Evolutionary conservation across 2,329 filamentous ascomycete species (phyloP).

Genomic region (Davidsoniella neocaledoniae): DNA sequence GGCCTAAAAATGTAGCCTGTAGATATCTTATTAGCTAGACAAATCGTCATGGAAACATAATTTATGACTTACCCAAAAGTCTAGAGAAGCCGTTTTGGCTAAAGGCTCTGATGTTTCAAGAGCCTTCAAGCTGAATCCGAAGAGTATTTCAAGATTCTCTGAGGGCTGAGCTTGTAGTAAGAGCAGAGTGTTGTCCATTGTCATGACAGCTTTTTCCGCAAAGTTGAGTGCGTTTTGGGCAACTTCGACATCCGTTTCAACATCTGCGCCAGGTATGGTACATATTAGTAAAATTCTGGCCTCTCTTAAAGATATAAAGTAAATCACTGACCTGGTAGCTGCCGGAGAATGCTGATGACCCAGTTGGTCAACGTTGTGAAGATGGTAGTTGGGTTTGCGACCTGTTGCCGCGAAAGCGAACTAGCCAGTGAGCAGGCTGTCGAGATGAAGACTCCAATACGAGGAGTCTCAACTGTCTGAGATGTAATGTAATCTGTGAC

Average conservation of each 20-base stretch:
- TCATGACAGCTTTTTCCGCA: conserved; percentile 43
- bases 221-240: conserved; percentile 61
- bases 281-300: not conserved
- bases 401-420: conserved; percentile 32
- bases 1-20: conserved; percentile 35
- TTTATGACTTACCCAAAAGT: conserved; percentile 49
- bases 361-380: conserved; percentile 40
- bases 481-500: conserved; percentile 51
- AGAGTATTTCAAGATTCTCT: conserved; percentile 45
- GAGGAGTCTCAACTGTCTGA: conserved; percentile 41
- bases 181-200: conserved; percentile 33
- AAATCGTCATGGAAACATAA: not conserved
- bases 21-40: conserved; percentile 1
- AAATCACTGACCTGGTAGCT: conserved; percentile 35
- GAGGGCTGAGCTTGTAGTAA: conserved; percentile 41
- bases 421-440: conserved; percentile 56
- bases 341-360: conserved; percentile 43
- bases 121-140: conserved; percentile 55
- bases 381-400: conserved; percentile 28
- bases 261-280: conserved; percentile 25
- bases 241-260: conserved; percentile 56
- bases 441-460: conserved; percentile 51
- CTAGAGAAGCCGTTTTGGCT: conserved; percentile 55
- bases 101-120: conserved; percentile 56
- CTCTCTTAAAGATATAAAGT: not conserved